phyloP scores from a whole-genome alignment of 1,284 basidiomycete species.

The Pholiota adiposa region DNA sequence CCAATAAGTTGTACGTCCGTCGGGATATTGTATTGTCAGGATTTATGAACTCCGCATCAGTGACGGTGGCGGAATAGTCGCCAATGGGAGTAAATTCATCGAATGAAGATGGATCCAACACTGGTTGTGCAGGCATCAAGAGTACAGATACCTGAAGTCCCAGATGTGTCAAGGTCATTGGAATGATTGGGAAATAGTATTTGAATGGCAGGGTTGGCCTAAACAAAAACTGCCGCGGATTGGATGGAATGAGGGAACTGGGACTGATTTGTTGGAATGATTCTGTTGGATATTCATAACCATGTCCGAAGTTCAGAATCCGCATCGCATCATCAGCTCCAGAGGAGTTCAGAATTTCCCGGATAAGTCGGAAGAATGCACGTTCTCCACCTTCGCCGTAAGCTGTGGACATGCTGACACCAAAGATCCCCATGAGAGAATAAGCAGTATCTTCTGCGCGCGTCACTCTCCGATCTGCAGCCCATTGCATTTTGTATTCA shows the following conservation, averaged over 20 bases:
- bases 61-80: too few relatives aligned
- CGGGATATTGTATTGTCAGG: neutral
- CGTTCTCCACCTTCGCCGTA: neutral
- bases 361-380: neutral
- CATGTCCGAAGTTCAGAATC: neutral
- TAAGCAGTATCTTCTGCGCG: neutral
- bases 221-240: neutral
- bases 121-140: neutral
- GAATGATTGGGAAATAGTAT: neutral
- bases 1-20: neutral
- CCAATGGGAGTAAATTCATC: neutral
- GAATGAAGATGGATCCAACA: neutral
- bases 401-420: neutral
- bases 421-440: neutral
- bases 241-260: neutral
- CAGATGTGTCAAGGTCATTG: neutral
- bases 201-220: neutral
- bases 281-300: neutral
- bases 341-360: neutral
- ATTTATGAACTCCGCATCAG: neutral
- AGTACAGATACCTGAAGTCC: neutral
- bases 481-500: conserved; percentile 2
- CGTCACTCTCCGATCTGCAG: neutral
- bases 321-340: neutral
- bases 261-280: neutral